Base-by-base conservation (phyloP, 768 basidiomycete species). In the Panus rudis region DNA sequence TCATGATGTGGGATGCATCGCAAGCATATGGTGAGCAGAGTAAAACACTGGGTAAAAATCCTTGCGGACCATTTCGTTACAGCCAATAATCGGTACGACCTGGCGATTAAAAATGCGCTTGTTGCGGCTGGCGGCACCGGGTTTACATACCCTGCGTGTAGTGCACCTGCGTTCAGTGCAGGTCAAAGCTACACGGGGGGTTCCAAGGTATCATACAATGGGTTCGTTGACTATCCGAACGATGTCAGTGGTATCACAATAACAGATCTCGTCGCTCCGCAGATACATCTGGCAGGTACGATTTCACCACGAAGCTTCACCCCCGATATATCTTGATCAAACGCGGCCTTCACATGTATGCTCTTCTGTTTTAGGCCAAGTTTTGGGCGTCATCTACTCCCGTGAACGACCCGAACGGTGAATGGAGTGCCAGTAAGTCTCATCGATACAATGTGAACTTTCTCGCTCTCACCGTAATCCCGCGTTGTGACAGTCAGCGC, bases 281-380 rank as follows among this genome's bases (percentile, higher is more conserved):
- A 78, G 76, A 21, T 79, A 81, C 54, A 76, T 82, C 45, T 84
- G 76, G 76, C 65, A 81, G 75, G 79, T 77, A 48, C 16, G 52
- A 42, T 22, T 35, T 16, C 16, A 39, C 17, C 43, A 28, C n/a
- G n/a, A n/a, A n/a, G n/a, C n/a, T n/a, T n/a, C n/a, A n/a, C n/a
- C n/a, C n/a, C 16, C 2, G 13, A n/a, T 31, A 21, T 8, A n/a
- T 30, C 31, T 17, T 40, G 12, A 19, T 23, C 26, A 11, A 26
- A 12, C 13, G 39, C 21, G 17, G 37, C 35, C n/a, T 37, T 25
- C 21, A 23, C 26, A 13, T 34, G 19, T 28, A 16, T 5, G 34
- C 35, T 20, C 21, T 40, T n/a, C 21, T 11, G 19, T n/a, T 27
- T 11, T 46, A 83, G 79, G 77, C 80, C 12, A 81, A 81, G 51